Conservation (phyloP, 192 early-diverging fungal species). For the Allomyces macrogynus region DNA sequence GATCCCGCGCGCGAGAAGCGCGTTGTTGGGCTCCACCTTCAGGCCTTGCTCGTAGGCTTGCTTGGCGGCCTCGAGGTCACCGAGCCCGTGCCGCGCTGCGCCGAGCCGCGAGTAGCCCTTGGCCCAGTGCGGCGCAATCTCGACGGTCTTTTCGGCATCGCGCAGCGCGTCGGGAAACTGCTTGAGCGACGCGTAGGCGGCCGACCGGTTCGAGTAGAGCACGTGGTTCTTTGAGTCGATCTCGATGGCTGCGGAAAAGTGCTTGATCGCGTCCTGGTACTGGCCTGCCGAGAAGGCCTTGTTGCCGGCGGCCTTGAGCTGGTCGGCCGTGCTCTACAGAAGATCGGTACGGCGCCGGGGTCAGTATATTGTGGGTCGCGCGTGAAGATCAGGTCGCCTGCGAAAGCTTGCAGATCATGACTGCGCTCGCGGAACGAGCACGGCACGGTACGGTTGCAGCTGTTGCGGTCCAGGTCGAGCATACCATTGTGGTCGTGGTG, state of each 20-base stretch:
- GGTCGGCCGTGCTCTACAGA: constrained; percentile 24
- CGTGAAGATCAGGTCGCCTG: too few species aligned
- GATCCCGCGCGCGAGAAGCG: constrained; percentile 49
- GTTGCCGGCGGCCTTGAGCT: constrained; percentile 63
- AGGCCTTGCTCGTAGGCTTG: constrained; percentile 58
- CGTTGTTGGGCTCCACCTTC: constrained; percentile 58
- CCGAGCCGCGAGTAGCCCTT: constrained; percentile 86
- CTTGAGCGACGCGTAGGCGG: constrained; percentile 55
- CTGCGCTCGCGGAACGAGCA: too few species aligned
- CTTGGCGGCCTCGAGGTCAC: constrained; percentile 43
- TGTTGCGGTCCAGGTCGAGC: too few species aligned
- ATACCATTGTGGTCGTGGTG: too few species aligned
- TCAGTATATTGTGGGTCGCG: too few species aligned
- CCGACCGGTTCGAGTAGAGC: constrained; percentile 83
- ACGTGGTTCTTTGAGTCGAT: constrained; percentile 75
- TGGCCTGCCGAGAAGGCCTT: constrained; percentile 60
- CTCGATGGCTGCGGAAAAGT: constrained; percentile 68
- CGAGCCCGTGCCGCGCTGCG: constrained; percentile 61
- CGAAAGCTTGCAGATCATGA: too few species aligned
- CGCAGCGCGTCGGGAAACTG: constrained; percentile 53
- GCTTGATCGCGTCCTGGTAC: constrained; percentile 52
- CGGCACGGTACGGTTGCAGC: too few species aligned
- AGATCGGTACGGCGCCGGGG: too few species aligned
- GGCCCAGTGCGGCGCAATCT: constrained; percentile 64
- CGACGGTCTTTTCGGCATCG: constrained; percentile 70